These are phyloP conservation scores for Trypanosoma melophagium DNA, from an alignment of 208 protist genomes.

Conservation along the genomic window DNA sequence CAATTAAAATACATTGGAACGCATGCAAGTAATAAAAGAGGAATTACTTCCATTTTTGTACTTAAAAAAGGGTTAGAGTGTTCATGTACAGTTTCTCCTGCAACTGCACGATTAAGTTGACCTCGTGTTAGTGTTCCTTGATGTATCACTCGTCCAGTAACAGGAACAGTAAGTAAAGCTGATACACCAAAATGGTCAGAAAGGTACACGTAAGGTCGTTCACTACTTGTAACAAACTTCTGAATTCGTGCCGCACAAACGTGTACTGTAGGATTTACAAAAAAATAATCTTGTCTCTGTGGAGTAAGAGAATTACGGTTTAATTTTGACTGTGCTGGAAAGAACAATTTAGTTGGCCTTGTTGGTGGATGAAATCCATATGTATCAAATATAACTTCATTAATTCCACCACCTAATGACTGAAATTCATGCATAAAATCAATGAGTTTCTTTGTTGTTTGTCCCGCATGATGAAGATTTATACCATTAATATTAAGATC, in stretches of 20 bases:
- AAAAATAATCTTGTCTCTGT: conserved; percentile 87
- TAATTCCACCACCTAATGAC: conserved; percentile 44
- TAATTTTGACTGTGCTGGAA: conserved; percentile 81
- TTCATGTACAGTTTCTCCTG: conserved; percentile 69
- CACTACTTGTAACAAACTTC: conserved; percentile 79
- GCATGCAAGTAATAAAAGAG: conserved; percentile 36
- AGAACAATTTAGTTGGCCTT: conserved; percentile 75
- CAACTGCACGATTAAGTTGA: conserved; percentile 40
- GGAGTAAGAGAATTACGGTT: conserved; percentile 51
- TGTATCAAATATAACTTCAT: conserved; percentile 65
- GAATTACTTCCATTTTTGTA: conserved; percentile 43
- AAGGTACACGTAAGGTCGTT: conserved; percentile 83
- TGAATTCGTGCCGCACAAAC: conserved; percentile 44
- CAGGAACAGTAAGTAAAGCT: conserved; percentile 27
- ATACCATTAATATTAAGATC: conserved; percentile 88
- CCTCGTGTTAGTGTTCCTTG: conserved; percentile 13
- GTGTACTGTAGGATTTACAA: conserved; percentile 49
- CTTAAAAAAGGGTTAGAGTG: conserved; percentile 65
- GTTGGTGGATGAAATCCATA: conserved; percentile 62
- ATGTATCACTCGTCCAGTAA: background rate
- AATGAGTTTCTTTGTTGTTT: conserved; percentile 52
- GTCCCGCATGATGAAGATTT: conserved; percentile 34
- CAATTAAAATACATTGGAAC: conserved; percentile 46
- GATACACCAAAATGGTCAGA: conserved; percentile 89
- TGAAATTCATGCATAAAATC: conserved; percentile 72